Evolutionary conservation across 352 stramenopile species (phyloP).

Genomic region (Globisporangium alternatum): DNA sequence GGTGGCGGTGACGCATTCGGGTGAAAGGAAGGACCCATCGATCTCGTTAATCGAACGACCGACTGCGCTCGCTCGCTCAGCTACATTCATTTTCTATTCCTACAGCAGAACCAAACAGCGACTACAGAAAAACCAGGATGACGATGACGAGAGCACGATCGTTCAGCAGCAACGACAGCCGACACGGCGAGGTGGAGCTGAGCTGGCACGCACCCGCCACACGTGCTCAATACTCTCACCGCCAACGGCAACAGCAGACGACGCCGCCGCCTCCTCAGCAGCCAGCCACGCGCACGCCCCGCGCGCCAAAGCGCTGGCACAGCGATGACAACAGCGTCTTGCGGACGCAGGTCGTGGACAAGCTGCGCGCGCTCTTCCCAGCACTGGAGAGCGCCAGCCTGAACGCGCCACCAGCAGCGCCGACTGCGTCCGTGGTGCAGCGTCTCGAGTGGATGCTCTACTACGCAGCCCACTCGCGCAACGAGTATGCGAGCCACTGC

Average conservation of each 20-base stretch:
- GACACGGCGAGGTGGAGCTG: not conserved
- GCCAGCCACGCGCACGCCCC: not conserved
- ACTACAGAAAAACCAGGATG: not conserved
- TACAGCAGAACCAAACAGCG: not conserved
- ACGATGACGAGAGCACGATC: conserved; percentile 1
- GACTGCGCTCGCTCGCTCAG: not conserved
- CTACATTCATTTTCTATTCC: not conserved
- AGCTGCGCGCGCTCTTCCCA: conserved; percentile 28
- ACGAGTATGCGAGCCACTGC: conserved; percentile 61
- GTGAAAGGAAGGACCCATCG: too few species aligned
- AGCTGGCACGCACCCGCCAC: not conserved
- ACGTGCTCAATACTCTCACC: not conserved
- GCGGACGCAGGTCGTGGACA: conserved; percentile 24
- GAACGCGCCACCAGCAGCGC: conserved; percentile 13
- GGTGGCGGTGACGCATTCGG: too few species aligned
- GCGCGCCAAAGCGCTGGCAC: conserved; percentile 19
- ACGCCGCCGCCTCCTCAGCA: conserved; percentile 14
- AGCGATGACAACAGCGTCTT: conserved; percentile 18
- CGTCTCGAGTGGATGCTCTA: conserved; percentile 80
- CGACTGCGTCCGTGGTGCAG: conserved; percentile 53
- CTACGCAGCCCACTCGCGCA: conserved; percentile 54
- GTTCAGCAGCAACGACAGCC: not conserved
- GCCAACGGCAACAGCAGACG: not conserved
- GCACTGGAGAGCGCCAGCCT: conserved; percentile 17
- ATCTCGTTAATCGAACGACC: too few species aligned